A percentile compares a stretch with the other conserved stretches of the same genome.
Evolutionary conservation across 164 flowering plant species (phyloP).

Genomic region (Umbilicus rupestris): DNA sequence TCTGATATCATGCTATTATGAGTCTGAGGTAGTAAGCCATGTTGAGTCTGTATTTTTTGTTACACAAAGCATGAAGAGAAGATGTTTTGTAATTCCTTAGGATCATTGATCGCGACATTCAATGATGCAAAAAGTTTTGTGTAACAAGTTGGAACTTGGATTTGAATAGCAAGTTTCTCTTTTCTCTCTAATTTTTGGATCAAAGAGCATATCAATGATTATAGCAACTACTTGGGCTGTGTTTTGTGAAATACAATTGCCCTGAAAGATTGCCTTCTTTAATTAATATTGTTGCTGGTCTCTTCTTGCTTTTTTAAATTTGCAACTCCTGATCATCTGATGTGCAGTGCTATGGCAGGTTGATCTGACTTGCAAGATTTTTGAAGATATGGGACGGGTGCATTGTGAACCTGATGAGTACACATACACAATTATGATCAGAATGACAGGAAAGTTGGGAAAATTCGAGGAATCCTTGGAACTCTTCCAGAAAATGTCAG

Average conservation of each 20-base stretch:
- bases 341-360: slow-evolving; percentile 52
- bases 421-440: slow-evolving; percentile 77
- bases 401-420: slow-evolving; percentile 79
- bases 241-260: neutral
- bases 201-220: neutral
- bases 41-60: no score
- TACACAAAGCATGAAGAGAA: no score
- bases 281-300: neutral
- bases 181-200: no score
- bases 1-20: no score
- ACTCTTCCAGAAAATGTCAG: slow-evolving; percentile 71
- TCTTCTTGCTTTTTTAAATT: slow-evolving; percentile 2
- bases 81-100: no score
- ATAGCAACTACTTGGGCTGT: neutral
- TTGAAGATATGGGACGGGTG: slow-evolving; percentile 68
- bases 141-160: neutral
- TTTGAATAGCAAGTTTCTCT: neutral
- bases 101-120: neutral
- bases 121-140: neutral
- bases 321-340: slow-evolving; percentile 30
- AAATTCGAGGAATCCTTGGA: slow-evolving; percentile 52
- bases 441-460: slow-evolving; percentile 62
- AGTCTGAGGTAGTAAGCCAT: no score
- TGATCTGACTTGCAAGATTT: slow-evolving; percentile 58
- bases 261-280: neutral